These are phyloP conservation scores for Russula emetica DNA, from an alignment of 768 basidiomycete species.

Conservation along the genomic window DNA sequence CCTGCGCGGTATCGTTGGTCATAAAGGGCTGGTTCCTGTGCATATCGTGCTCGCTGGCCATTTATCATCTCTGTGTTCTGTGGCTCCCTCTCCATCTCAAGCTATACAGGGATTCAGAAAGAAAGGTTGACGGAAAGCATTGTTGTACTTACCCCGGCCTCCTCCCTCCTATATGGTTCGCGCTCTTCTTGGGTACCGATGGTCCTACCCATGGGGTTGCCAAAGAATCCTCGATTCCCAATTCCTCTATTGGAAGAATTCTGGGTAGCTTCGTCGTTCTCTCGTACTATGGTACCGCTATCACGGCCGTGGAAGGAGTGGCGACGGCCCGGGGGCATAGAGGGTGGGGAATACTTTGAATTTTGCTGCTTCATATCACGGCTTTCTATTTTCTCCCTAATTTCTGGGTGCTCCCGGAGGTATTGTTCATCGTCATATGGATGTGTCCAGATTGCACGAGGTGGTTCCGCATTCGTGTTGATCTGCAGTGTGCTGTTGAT, in stretches of 20 bases:
- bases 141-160: constrained; percentile 32
- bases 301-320: constrained; percentile 25
- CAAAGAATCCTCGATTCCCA: constrained; percentile 52
- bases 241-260: constrained; percentile 17
- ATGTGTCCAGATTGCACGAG: constrained; percentile 68
- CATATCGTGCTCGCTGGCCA: constrained; percentile 9
- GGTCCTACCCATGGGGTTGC: constrained; percentile 57
- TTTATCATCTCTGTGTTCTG: no score
- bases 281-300: constrained; percentile 29
- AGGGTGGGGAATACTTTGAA: neutral
- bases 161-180: constrained; percentile 40
- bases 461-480: constrained; percentile 57
- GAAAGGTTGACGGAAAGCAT: neutral
- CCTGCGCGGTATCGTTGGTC: neutral
- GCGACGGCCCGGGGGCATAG: constrained; percentile 25
- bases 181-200: constrained; percentile 64
- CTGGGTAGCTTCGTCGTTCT: neutral
- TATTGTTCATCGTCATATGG: constrained; percentile 67
- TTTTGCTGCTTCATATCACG: neutral
- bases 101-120: constrained; percentile 8
- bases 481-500: constrained; percentile 43
- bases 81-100: no score
- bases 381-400: constrained; percentile 37
- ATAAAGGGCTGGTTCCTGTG: constrained; percentile 3
- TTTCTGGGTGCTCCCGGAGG: constrained; percentile 51